phyloP scores from a whole-genome alignment of 2,329 filamentous ascomycete genomes.

The Penicillium frequentans region DNA sequence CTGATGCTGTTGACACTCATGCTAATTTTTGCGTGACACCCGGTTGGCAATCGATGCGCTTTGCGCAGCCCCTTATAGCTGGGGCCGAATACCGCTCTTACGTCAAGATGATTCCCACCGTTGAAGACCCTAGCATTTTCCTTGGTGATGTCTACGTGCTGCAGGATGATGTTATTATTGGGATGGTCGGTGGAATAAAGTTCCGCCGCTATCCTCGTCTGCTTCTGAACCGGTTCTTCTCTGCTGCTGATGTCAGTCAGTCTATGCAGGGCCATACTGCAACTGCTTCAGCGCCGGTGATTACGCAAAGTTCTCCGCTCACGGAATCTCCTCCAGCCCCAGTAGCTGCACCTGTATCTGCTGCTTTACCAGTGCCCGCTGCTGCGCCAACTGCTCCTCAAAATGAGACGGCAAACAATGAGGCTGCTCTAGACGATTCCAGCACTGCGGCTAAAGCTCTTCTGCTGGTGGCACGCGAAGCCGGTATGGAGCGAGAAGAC shows the following conservation, averaged over 20 bases:
- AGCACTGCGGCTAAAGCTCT: no score
- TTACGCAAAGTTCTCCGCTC: no score
- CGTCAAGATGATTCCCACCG: neutral
- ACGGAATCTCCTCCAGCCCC: no score
- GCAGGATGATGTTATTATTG: neutral
- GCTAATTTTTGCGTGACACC: neutral
- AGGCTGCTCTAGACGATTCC: no score
- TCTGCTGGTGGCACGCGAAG: no score
- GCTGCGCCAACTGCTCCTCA: no score
- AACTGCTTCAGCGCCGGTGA: no score
- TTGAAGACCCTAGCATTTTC: neutral
- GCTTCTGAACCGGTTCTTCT: slow-evolving; percentile 21
- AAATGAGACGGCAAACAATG: no score
- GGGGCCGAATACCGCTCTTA: neutral
- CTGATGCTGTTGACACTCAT: neutral
- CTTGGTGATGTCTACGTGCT: neutral
- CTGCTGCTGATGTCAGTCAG: neutral
- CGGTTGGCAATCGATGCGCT: neutral
- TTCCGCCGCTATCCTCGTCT: neutral
- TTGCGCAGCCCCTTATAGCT: neutral
- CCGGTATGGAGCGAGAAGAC: no score
- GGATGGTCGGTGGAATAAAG: neutral
- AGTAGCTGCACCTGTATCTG: no score
- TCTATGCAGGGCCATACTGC: no score
- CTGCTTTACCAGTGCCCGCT: no score